Percentiles rank a stretch among this genome's conserved stretches.
These are phyloP conservation scores for Hanseniaspora valbyensis DNA, from an alignment of 805 yeast genomes.

Conservation along the genomic window DNA sequence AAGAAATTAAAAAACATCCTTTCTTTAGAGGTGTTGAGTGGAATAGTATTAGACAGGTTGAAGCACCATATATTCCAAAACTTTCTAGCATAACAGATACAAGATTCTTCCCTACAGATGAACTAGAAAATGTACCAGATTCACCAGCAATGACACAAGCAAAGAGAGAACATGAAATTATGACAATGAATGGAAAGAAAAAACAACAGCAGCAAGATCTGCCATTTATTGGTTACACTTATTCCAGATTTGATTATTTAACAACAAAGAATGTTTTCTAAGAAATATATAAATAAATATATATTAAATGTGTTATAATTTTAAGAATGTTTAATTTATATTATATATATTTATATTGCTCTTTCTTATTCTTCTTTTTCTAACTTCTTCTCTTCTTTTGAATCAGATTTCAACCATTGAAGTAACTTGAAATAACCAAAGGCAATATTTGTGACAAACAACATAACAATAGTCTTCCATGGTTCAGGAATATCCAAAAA, in stretches of 20 bases:
- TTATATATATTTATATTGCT: neutral
- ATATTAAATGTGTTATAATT: too few relatives aligned
- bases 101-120: constrained; percentile 95
- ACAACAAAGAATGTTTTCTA: constrained; percentile 55
- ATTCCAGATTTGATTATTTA: constrained; percentile 83
- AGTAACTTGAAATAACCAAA: constrained; percentile 27
- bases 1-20: constrained; percentile 80
- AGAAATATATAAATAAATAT: too few relatives aligned
- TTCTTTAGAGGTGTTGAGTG: constrained; percentile 94
- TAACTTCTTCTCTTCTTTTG: neutral
- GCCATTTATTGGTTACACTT: constrained; percentile 96
- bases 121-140: constrained; percentile 87
- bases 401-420: constrained; percentile 24
- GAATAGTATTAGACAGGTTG: constrained; percentile 76
- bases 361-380: neutral
- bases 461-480: constrained; percentile 40
- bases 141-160: constrained; percentile 62
- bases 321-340: too few relatives aligned
- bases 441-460: constrained; percentile 33
- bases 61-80: constrained; percentile 89
- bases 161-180: constrained; percentile 37
- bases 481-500: constrained; percentile 46
- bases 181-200: constrained; percentile 35
- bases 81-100: constrained; percentile 89
- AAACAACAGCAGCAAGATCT: constrained; percentile 55